A percentile compares a stretch with the other conserved stretches of the same genome.
phyloP scores from a whole-genome alignment of 78 protist species.

The Dictyostelium firmibasis region DNA sequence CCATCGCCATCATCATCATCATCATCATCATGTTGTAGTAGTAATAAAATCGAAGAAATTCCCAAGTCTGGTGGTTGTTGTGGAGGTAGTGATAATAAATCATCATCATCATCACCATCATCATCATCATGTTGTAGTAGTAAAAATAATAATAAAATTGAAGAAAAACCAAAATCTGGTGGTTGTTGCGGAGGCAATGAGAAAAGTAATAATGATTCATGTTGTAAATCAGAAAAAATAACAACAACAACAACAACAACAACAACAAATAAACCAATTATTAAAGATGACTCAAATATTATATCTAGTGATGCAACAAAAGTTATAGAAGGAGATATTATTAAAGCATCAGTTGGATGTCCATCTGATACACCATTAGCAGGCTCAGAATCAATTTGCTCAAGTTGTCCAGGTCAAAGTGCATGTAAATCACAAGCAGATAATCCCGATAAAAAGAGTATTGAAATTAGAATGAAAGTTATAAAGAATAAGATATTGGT shows the following conservation, averaged over 20 bases:
- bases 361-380: slow-evolving; percentile 79
- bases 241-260: background rate
- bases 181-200: background rate
- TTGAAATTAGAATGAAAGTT: slow-evolving; percentile 62
- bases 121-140: background rate
- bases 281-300: slow-evolving; percentile 1
- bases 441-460: slow-evolving; percentile 31
- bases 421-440: slow-evolving; percentile 84
- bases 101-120: background rate
- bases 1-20: background rate
- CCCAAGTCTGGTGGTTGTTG: background rate
- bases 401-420: slow-evolving; percentile 94
- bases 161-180: background rate
- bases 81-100: background rate
- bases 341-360: slow-evolving; percentile 45
- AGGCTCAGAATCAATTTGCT: slow-evolving; percentile 90
- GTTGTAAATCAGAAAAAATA: slow-evolving; percentile 9
- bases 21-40: background rate
- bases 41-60: background rate
- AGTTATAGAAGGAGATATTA: slow-evolving; percentile 12
- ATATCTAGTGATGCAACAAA: slow-evolving; percentile 48
- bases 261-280: background rate
- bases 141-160: background rate
- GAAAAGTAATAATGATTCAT: background rate
- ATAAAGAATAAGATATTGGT: slow-evolving; percentile 90